Evolutionary conservation across 2,329 filamentous ascomycete genomes (phyloP).

Genomic region (Exophiala viscosa): DNA sequence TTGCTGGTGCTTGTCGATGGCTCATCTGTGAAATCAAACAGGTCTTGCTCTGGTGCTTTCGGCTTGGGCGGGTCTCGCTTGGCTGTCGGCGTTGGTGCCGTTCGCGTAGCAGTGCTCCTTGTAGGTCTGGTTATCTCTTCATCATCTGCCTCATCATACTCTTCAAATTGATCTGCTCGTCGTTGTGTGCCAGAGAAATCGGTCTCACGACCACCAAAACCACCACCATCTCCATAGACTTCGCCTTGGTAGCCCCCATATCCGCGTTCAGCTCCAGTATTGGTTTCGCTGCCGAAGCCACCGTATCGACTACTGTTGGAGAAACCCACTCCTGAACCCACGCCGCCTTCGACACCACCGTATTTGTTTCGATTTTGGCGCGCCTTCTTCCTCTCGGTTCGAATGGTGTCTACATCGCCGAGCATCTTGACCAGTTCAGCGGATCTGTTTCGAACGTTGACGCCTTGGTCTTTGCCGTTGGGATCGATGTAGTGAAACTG

Average conservation of each 20-base stretch:
- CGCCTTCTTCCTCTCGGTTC: slow-evolving; percentile 76
- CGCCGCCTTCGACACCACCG: slow-evolving; percentile 83
- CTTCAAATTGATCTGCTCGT: slow-evolving; percentile 77
- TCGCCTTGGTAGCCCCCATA: slow-evolving; percentile 62
- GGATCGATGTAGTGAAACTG: slow-evolving; percentile 96
- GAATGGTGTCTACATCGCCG: slow-evolving; percentile 60
- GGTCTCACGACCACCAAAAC: slow-evolving; percentile 74
- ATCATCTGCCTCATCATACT: slow-evolving; percentile 96
- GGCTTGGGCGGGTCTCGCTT: slow-evolving; percentile 53
- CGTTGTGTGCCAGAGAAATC: slow-evolving; percentile 65
- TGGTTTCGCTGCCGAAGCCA: slow-evolving; percentile 80
- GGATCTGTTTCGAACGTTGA: slow-evolving; percentile 94
- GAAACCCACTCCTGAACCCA: slow-evolving; percentile 55
- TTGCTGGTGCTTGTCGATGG: slow-evolving; percentile 48
- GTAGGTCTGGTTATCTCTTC: slow-evolving; percentile 48
- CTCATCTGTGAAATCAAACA: slow-evolving; percentile 86
- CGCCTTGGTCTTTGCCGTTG: slow-evolving; percentile 96
- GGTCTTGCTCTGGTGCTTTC: slow-evolving; percentile 85
- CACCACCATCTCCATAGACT: slow-evolving; percentile 94
- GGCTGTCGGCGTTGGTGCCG: slow-evolving; percentile 30
- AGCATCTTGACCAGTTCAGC: slow-evolving; percentile 95
- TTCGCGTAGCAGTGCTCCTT: slow-evolving; percentile 17
- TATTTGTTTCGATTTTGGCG: slow-evolving; percentile 90
- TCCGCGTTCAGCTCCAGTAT: slow-evolving; percentile 27
- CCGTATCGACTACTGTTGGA: slow-evolving; percentile 67